Conservation (phyloP, 1,284 basidiomycete species). For the Abortiporus biennis region DNA sequence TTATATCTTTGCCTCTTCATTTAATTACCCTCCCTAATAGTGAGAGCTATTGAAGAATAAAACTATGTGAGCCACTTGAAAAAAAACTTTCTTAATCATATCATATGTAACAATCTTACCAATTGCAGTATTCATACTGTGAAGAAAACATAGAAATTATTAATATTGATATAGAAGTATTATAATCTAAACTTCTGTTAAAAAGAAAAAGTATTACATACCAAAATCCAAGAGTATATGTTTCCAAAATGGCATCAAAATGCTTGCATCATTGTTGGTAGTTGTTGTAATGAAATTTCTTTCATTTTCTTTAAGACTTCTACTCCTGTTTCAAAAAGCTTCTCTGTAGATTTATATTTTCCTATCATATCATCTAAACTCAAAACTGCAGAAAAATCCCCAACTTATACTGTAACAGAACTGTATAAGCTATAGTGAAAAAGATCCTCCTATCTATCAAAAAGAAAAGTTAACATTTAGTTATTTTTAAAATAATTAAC, state of each 20-base stretch:
- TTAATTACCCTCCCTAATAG: slow-evolving; percentile 3
- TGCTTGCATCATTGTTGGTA: slow-evolving; percentile 12
- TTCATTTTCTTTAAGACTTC: slow-evolving; percentile 13
- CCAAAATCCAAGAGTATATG: slow-evolving; percentile 17
- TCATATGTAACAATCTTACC: slow-evolving; percentile 25
- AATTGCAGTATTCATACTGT: slow-evolving; percentile 21
- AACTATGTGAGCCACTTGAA: slow-evolving; percentile 8
- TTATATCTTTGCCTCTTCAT: neutral
- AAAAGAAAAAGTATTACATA: slow-evolving; percentile 12
- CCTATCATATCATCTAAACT: slow-evolving; percentile 21
- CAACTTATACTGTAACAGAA: slow-evolving; percentile 15
- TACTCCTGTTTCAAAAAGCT: slow-evolving; percentile 12
- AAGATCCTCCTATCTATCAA: slow-evolving; percentile 25
- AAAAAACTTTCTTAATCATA: slow-evolving; percentile 35
- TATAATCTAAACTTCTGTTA: neutral
- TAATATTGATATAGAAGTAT: slow-evolving; percentile 1
- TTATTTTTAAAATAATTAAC: slow-evolving; percentile 11
- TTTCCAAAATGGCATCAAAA: slow-evolving; percentile 9
- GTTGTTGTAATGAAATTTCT: slow-evolving; percentile 8
- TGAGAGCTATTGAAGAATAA: slow-evolving; percentile 6
- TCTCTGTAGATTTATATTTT: slow-evolving; percentile 15
- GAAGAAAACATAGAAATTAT: slow-evolving; percentile 13
- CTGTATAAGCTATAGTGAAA: slow-evolving; percentile 20
- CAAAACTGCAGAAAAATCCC: slow-evolving; percentile 16
- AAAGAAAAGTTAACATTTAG: slow-evolving; percentile 16